These are phyloP conservation scores for Cajanus cajan DNA, from an alignment of 306 rosid genomes.

Conservation along the genomic window DNA sequence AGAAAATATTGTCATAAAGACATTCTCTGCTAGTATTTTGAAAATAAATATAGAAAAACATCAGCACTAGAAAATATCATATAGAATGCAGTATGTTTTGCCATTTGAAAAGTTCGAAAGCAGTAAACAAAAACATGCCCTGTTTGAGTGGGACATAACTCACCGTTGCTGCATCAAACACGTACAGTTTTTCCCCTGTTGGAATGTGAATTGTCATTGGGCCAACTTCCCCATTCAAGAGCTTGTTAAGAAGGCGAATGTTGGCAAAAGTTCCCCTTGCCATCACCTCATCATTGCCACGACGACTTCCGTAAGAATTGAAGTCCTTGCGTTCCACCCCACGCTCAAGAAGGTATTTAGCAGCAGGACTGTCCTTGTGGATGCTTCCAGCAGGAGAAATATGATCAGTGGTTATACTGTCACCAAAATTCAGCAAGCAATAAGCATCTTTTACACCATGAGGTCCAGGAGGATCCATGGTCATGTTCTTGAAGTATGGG, in stretches of 20 bases:
- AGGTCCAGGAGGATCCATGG: slow-evolving; percentile 79
- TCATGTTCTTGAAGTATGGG: slow-evolving; percentile 89
- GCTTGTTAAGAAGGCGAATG: slow-evolving; percentile 89
- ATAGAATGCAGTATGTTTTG: not conserved
- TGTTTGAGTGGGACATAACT: slow-evolving; percentile 37
- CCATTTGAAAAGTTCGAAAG: not conserved
- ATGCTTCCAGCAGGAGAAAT: slow-evolving; percentile 97
- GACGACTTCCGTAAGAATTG: slow-evolving; percentile 93
- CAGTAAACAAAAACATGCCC: not conserved
- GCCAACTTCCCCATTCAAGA: slow-evolving; percentile 88
- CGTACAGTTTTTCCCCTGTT: slow-evolving; percentile 72
- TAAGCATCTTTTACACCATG: slow-evolving; percentile 91
- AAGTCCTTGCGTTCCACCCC: slow-evolving; percentile 87
- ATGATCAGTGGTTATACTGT: slow-evolving; percentile 94
- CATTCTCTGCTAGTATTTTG: not conserved
- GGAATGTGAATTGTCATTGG: slow-evolving; percentile 86
- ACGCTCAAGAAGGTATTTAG: slow-evolving; percentile 72
- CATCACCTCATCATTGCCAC: slow-evolving; percentile 96
- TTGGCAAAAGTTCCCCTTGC: slow-evolving; percentile 96
- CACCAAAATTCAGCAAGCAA: slow-evolving; percentile 86
- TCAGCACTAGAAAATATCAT: not conserved
- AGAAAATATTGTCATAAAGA: not conserved
- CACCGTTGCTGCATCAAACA: slow-evolving; percentile 83
- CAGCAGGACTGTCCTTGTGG: slow-evolving; percentile 93
- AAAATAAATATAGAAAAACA: not conserved